These are phyloP conservation scores for Platanthera guangdongensis DNA, from an alignment of 106 monocot species.

Conservation along the genomic window DNA sequence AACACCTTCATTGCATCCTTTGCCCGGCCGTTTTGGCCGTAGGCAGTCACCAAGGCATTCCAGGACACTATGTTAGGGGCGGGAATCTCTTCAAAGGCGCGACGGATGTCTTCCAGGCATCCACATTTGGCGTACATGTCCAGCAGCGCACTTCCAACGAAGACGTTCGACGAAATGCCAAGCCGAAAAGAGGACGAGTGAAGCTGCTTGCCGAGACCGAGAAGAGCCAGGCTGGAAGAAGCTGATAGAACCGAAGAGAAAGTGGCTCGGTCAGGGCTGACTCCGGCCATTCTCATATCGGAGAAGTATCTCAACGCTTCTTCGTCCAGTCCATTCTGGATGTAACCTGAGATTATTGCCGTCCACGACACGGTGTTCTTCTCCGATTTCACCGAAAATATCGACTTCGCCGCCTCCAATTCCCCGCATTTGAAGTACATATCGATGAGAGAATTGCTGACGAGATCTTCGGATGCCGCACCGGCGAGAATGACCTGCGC, in stretches of 20 bases:
- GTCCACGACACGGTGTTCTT: constrained; percentile 69
- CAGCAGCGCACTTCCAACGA: constrained; percentile 55
- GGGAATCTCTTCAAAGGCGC: constrained; percentile 49
- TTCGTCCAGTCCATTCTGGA: constrained; percentile 51
- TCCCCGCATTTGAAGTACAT: constrained; percentile 81
- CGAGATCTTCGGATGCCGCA: constrained; percentile 27
- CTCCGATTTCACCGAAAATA: constrained; percentile 31
- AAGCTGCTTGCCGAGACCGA: constrained; percentile 59
- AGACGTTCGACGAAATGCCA: constrained; percentile 50
- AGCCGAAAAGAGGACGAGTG: constrained; percentile 41
- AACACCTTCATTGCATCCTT: constrained; percentile 48
- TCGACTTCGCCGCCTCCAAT: constrained; percentile 33
- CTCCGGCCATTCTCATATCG: constrained; percentile 45
- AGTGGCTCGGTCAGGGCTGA: constrained; percentile 50
- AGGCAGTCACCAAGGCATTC: constrained; percentile 74
- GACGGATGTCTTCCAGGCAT: constrained; percentile 38
- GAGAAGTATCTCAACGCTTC: constrained; percentile 50
- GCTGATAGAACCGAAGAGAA: constrained; percentile 58
- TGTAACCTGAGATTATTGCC: constrained; percentile 60
- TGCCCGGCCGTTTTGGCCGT: constrained; percentile 68
- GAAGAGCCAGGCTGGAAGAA: constrained; percentile 39
- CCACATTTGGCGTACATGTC: constrained; percentile 91
- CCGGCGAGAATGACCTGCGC: constrained; percentile 35
- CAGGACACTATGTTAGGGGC: constrained; percentile 64
- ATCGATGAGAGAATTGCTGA: constrained; percentile 59